Conservation (phyloP, 192 early-diverging fungal genomes). For the Chytriomyces sp. region DNA sequence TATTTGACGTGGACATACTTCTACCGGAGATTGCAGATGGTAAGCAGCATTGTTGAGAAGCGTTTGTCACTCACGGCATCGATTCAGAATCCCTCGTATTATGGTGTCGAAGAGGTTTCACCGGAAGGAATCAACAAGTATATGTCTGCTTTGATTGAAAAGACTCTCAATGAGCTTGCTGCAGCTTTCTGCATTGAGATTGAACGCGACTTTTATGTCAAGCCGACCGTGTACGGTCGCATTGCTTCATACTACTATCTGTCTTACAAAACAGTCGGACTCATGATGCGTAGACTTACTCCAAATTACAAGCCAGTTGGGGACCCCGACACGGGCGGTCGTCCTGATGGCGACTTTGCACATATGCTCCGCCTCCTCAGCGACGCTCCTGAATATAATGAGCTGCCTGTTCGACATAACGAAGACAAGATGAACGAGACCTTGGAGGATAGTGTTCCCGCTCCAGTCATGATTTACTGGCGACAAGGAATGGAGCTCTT, state of each 20-base stretch:
- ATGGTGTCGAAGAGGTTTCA: slow-evolving; percentile 79
- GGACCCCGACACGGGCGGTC: slow-evolving; percentile 23
- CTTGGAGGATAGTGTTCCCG: slow-evolving; percentile 72
- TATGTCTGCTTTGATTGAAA: slow-evolving; percentile 79
- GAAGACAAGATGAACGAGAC: slow-evolving; percentile 90
- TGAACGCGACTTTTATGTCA: slow-evolving; percentile 64
- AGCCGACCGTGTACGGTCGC: slow-evolving; percentile 73
- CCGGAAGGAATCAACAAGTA: slow-evolving; percentile 69
- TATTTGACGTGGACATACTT: slow-evolving; percentile 97
- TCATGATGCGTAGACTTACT: slow-evolving; percentile 63
- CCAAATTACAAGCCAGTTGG: slow-evolving; percentile 44
- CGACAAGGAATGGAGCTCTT: slow-evolving; percentile 22
- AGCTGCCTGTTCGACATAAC: slow-evolving; percentile 92
- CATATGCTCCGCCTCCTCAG: slow-evolving; percentile 76
- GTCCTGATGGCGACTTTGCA: slow-evolving; percentile 51
- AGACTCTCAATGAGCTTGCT: slow-evolving; percentile 68
- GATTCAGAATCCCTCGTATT: slow-evolving; percentile 90
- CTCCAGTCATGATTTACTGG: slow-evolving; percentile 53
- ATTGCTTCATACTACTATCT: slow-evolving; percentile 95
- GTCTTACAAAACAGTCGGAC: slow-evolving; percentile 74
- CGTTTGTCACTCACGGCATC: background rate
- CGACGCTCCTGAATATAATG: slow-evolving; percentile 84
- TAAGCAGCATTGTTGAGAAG: slow-evolving; percentile 4
- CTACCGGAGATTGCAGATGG: slow-evolving; percentile 81
- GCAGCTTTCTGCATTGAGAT: slow-evolving; percentile 74